Percentiles rank a stretch among this genome's conserved stretches.
Evolutionary conservation across 257 asterid genomes (phyloP).

Genomic region (Scutellaria minor): DNA sequence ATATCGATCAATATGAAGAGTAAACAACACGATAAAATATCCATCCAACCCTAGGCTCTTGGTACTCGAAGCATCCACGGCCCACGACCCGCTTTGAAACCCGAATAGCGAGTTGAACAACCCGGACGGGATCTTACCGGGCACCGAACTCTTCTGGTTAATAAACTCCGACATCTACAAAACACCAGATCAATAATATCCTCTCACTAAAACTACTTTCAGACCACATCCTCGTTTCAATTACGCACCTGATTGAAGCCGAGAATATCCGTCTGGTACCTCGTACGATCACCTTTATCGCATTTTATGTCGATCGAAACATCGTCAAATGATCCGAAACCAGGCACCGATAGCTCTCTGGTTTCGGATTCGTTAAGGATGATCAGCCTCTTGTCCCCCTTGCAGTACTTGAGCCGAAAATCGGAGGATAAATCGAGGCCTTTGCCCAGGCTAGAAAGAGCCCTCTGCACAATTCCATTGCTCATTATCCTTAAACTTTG

Average conservation of each 20-base stretch:
- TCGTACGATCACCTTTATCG: constrained; percentile 87
- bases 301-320: constrained; percentile 75
- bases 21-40: constrained; percentile 62
- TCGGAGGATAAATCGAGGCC: constrained; percentile 81
- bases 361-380: constrained; percentile 59
- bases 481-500: constrained; percentile 11
- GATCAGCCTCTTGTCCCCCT: constrained; percentile 64
- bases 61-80: constrained; percentile 63
- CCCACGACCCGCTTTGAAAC: constrained; percentile 86
- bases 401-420: constrained; percentile 83
- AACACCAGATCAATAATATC: too few species aligned
- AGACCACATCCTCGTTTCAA: not conserved
- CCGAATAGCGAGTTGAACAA: constrained; percentile 87
- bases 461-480: constrained; percentile 58
- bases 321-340: constrained; percentile 54
- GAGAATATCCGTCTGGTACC: constrained; percentile 83
- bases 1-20: constrained; percentile 64
- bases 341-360: constrained; percentile 59
- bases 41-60: constrained; percentile 79
- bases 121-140: constrained; percentile 94
- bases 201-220: too few species aligned
- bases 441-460: constrained; percentile 78
- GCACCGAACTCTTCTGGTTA: constrained; percentile 66
- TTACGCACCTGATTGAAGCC: constrained; percentile 67
- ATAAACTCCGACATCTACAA: constrained; percentile 83